Base-by-base conservation (phyloP, 352 stramenopile genomes). In the Salisapilia sapeloensis region DNA sequence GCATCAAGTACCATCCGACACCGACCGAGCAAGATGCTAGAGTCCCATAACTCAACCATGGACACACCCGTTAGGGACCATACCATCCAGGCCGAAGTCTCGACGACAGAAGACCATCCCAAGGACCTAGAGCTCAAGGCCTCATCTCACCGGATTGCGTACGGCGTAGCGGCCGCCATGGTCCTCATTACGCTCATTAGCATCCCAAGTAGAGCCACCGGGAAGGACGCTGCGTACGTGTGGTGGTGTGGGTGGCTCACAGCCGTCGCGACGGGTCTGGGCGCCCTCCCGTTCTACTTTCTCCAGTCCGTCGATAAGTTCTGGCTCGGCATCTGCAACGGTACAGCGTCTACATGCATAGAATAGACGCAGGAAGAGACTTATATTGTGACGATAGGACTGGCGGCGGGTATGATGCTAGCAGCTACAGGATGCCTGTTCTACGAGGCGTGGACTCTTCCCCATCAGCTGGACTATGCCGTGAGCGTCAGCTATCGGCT, bases 191-290 rank as follows among this genome's bases (percentile, higher is more conserved):
- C 69, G 7, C 39, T 84, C 15, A 74, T 77, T 40, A 79, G 66
- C 29, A 42, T 79, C 54, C 53, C 54, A 32, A 36, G 53, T 38
- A 31, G 46, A 42, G 27, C 41, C 37, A 38, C 48, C 5, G 50
- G 54, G 35, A 84, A 84, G 49, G 74, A 60, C 37, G 64, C 50
- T 11, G 58, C 71, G 20, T 87, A 97, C 41, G 94, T 99, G 4
- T 99, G 89, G 64, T 98, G 93, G 63, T 98, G 90, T 49, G 93
- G 91, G 40, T 99, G 94, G 93, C 82, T 98, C 39, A 98, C 92
- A 15, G 93, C 93, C 24, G 57, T 97, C 12, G 87, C 78, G 33
- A 99, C 93, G 16, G 94, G 89, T 6, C 38, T 97, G 14, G 94
- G 93, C 18, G 93, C 92, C 0, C 19, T 98, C 19, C 93, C 94